Percentiles rank a stretch among this genome's conserved stretches.
Conservation (phyloP, 495 filamentous ascomycete species). For the Elaphomyces granulatus region DNA sequence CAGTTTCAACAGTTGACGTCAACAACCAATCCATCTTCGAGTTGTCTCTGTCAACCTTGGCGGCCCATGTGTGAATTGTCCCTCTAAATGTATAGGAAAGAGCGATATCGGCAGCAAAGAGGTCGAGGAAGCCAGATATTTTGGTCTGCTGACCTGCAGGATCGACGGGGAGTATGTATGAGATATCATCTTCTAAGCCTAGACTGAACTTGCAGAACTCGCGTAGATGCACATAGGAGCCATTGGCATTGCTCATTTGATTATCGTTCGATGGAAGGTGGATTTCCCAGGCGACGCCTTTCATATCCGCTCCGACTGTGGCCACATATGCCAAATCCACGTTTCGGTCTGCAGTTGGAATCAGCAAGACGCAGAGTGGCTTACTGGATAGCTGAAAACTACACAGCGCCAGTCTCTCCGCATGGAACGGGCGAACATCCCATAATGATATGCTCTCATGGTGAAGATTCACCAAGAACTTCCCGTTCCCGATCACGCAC, state of each 20-base stretch:
- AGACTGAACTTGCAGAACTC: conserved; percentile 64
- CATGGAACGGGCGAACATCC: conserved; percentile 49
- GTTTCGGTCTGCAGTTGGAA: conserved; percentile 48
- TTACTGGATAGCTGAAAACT: conserved; percentile 52
- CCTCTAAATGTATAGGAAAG: conserved; percentile 73
- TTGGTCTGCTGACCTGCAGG: conserved; percentile 62
- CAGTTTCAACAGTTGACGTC: conserved; percentile 72
- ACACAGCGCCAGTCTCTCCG: conserved; percentile 41
- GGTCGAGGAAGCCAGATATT: conserved; percentile 70
- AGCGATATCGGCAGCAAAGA: conserved; percentile 77
- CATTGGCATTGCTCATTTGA: conserved; percentile 11
- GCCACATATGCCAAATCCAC: conserved; percentile 48
- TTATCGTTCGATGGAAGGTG: conserved; percentile 26
- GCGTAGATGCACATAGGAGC: conserved; percentile 26
- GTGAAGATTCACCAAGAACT: conserved; percentile 71
- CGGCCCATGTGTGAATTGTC: conserved; percentile 72
- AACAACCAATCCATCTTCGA: conserved; percentile 63
- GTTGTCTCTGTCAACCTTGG: conserved; percentile 46
- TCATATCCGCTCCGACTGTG: conserved; percentile 67
- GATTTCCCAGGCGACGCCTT: conserved; percentile 78
- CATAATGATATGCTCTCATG: conserved; percentile 65
- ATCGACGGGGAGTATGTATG: conserved; percentile 79
- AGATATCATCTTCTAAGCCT: conserved; percentile 55
- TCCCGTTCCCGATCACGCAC: conserved; percentile 56
- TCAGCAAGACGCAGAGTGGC: conserved; percentile 65